Conservation (phyloP, 1,139 yeast genomes). For the Pichia sp. region DNA sequence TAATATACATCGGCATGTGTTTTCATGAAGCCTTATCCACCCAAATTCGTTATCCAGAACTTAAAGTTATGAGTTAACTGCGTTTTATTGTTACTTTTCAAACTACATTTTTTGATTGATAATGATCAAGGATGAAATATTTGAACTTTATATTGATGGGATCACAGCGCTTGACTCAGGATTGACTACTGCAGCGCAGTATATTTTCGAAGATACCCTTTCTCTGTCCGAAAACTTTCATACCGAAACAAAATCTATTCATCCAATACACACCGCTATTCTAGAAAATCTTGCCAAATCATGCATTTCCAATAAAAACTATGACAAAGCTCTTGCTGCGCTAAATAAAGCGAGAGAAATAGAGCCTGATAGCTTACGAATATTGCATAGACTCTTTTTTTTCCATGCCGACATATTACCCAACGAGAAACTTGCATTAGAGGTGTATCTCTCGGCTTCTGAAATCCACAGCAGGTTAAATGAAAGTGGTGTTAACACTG, state of each 20-base stretch:
- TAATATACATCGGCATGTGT: background rate
- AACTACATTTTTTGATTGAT: background rate
- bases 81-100: background rate
- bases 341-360: conserved; percentile 2
- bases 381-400: conserved; percentile 4
- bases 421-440: conserved; percentile 14
- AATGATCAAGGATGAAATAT: conserved; percentile 4
- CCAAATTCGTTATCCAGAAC: too few species aligned
- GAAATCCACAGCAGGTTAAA: background rate
- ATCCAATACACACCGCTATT: conserved; percentile 5
- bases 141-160: conserved; percentile 6
- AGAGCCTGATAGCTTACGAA: conserved; percentile 10
- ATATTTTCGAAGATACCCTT: conserved; percentile 5
- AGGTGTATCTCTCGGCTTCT: background rate
- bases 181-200: conserved; percentile 2
- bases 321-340: background rate
- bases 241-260: background rate
- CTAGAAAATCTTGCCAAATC: conserved; percentile 9
- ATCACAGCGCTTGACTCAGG: conserved; percentile 9
- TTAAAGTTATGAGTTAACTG: too few species aligned
- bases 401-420: background rate
- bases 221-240: background rate
- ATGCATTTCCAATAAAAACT: background rate
- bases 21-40: too few species aligned
- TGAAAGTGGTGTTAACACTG: background rate